Percentiles rank a stretch among this genome's conserved stretches.
Conservation (phyloP, 805 yeast genomes). For the Suhomyces faveliae region DNA sequence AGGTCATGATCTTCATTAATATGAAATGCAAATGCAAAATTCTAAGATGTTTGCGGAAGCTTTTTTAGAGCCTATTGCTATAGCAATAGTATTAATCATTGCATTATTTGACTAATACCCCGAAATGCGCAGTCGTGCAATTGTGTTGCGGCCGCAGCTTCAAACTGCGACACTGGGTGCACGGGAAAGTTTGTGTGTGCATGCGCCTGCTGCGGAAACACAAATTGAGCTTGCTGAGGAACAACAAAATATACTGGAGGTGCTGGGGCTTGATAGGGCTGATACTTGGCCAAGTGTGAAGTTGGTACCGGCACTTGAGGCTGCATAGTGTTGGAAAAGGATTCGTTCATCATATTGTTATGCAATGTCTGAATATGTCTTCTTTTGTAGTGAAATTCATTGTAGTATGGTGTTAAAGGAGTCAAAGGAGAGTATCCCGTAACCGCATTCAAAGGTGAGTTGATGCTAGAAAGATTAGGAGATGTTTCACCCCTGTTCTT, state of each 20-base stretch:
- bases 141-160: not conserved
- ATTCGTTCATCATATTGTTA: constrained; percentile 2
- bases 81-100: not conserved
- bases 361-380: constrained; percentile 4
- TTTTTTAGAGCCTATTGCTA: not conserved
- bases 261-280: not conserved
- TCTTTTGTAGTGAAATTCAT: constrained; percentile 11
- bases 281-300: not conserved
- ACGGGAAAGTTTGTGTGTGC: not conserved
- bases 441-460: constrained; percentile 6
- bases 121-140: not conserved
- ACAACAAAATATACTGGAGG: constrained; percentile 1
- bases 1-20: not conserved
- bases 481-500: not conserved
- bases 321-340: not conserved
- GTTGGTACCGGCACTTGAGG: not conserved
- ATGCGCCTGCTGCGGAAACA: not conserved
- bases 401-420: constrained; percentile 21
- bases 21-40: constrained; percentile 1
- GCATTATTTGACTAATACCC: not conserved
- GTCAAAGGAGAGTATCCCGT: constrained; percentile 20
- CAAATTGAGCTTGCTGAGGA: constrained; percentile 3
- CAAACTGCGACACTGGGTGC: not conserved
- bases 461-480: constrained; percentile 4
- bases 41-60: not conserved